Evolutionary conservation across 305 asterid species (phyloP).

Genomic region (Euphrasia arctica): DNA sequence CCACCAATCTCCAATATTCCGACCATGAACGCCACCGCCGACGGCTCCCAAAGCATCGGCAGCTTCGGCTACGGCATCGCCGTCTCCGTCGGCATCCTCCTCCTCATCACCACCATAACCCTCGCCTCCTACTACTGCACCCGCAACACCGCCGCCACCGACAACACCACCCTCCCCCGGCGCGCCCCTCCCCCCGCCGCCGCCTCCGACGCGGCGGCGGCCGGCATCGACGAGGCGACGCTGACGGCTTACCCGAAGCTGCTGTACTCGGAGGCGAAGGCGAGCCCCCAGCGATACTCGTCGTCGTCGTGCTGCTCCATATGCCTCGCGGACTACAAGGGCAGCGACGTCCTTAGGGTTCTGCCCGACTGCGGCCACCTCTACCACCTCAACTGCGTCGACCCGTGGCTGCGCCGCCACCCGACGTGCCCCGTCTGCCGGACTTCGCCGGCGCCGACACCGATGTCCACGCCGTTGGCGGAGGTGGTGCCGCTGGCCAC

Average conservation of each 20-base stretch:
- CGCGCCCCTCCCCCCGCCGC: constrained; percentile 1
- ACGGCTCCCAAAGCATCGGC: constrained; percentile 55
- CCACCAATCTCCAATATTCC: constrained; percentile 10
- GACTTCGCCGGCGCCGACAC: constrained; percentile 61
- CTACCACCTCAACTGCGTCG: constrained; percentile 60
- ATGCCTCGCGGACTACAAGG: constrained; percentile 58
- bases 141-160: constrained; percentile 28
- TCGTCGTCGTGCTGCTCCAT: neutral
- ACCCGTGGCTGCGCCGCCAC: constrained; percentile 66
- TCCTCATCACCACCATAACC: constrained; percentile 81
- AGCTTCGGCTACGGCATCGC: constrained; percentile 89
- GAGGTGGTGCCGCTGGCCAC: constrained; percentile 75
- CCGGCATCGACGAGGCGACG: constrained; percentile 49
- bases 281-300: neutral
- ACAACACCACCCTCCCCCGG: constrained; percentile 19
- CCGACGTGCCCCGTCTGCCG: constrained; percentile 79
- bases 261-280: neutral
- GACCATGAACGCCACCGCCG: constrained; percentile 61
- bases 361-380: constrained; percentile 72
- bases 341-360: constrained; percentile 43
- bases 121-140: constrained; percentile 86
- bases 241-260: neutral
- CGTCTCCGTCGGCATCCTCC: constrained; percentile 74
- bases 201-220: neutral
- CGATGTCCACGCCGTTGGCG: constrained; percentile 65